Evolutionary conservation across 2,329 filamentous ascomycete species (phyloP).

Genomic region (Gremmenia infestans): DNA sequence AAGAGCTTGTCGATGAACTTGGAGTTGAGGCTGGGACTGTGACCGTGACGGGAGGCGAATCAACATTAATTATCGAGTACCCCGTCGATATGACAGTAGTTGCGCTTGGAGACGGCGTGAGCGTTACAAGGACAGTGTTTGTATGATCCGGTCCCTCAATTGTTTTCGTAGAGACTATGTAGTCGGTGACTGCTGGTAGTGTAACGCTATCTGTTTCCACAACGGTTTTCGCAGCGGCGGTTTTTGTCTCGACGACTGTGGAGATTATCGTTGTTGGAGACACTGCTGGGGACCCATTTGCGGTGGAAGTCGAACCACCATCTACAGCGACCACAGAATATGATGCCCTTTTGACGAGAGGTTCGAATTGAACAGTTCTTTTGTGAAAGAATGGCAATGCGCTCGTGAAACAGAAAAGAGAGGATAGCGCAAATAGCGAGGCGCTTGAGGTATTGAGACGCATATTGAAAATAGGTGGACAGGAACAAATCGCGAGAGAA

Average conservation of each 20-base stretch:
- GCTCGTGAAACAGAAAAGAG: conserved; percentile 20
- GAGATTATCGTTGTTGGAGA: conserved; percentile 18
- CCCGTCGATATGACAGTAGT: conserved; percentile 20
- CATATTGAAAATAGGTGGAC: conserved; percentile 18
- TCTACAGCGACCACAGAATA: conserved; percentile 34
- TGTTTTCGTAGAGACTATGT: conserved; percentile 21
- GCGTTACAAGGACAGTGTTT: conserved; percentile 22
- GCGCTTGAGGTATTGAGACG: conserved; percentile 20
- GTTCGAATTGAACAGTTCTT: conserved; percentile 6
- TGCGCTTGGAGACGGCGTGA: conserved; percentile 20
- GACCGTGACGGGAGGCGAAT: conserved; percentile 20
- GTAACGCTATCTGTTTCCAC: conserved; percentile 23
- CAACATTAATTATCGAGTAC: conserved; percentile 29
- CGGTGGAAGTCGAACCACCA: conserved; percentile 23
- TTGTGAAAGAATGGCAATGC: conserved; percentile 23
- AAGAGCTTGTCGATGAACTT: neutral
- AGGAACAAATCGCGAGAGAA: conserved; percentile 1
- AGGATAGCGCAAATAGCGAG: conserved; percentile 24
- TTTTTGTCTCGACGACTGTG: conserved; percentile 23
- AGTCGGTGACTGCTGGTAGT: conserved; percentile 18
- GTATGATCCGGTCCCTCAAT: conserved; percentile 23
- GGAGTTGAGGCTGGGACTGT: conserved; percentile 10
- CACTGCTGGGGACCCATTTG: neutral
- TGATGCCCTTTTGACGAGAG: conserved; percentile 22
- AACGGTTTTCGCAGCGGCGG: conserved; percentile 21